These are phyloP conservation scores for Plasmopara muralis DNA, from an alignment of 352 stramenopile genomes.

Conservation along the genomic window DNA sequence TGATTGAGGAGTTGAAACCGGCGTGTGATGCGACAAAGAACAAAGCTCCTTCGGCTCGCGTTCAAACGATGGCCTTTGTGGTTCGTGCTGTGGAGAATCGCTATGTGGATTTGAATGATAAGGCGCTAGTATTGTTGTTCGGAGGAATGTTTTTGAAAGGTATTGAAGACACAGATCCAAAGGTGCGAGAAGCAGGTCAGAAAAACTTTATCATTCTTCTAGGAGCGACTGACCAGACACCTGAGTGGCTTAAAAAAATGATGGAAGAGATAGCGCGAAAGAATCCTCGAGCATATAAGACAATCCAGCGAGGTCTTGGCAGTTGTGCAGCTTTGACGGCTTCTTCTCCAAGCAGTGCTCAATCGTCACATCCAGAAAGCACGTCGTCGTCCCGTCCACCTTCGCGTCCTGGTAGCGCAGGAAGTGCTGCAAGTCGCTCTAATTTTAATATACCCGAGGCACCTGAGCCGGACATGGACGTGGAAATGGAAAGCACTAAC, in stretches of 20 bases:
- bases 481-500: conserved; percentile 25
- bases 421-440: conserved; percentile 21
- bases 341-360: conserved; percentile 25
- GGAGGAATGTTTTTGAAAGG: conserved; percentile 48
- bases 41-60: conserved; percentile 70
- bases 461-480: conserved; percentile 20
- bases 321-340: conserved; percentile 15
- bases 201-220: conserved; percentile 56
- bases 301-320: conserved; percentile 49
- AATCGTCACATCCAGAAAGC: conserved; percentile 26
- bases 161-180: conserved; percentile 76
- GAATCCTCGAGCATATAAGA: conserved; percentile 65
- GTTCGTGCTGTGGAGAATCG: conserved; percentile 63
- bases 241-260: conserved; percentile 47
- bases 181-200: conserved; percentile 67
- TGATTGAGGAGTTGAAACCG: conserved; percentile 81
- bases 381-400: conserved; percentile 16
- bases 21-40: conserved; percentile 70
- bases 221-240: conserved; percentile 41
- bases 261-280: conserved; percentile 63
- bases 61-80: conserved; percentile 70
- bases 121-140: conserved; percentile 56
- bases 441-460: conserved; percentile 14
- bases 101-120: conserved; percentile 56
- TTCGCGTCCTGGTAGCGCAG: conserved; percentile 26